Percentiles rank a stretch among this genome's conserved stretches.
These are phyloP conservation scores for Talaromyces stipitatus DNA, from an alignment of 495 filamentous ascomycete genomes.

Conservation along the genomic window DNA sequence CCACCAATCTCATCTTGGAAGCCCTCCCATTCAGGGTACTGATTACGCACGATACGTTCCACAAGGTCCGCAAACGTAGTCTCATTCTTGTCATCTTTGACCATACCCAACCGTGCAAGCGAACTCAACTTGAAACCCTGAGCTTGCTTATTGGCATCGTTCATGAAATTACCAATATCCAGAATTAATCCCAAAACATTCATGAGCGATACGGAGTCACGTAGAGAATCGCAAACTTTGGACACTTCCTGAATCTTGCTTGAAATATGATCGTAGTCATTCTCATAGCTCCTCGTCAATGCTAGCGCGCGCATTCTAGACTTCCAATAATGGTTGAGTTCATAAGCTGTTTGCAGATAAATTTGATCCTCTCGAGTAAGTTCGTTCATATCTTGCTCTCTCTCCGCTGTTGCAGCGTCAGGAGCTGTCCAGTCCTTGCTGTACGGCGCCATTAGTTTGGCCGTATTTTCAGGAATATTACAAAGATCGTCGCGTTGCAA, in stretches of 20 bases:
- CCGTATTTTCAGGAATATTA: constrained; percentile 80
- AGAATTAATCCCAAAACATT: constrained; percentile 93
- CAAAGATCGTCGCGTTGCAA: constrained; percentile 86
- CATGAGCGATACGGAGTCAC: constrained; percentile 87
- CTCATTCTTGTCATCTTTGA: constrained; percentile 98
- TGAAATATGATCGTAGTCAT: constrained; percentile 86
- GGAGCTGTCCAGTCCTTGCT: constrained; percentile 94
- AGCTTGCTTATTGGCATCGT: constrained; percentile 96
- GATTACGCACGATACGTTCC: constrained; percentile 92
- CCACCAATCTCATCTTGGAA: constrained; percentile 81
- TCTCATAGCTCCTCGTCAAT: constrained; percentile 77
- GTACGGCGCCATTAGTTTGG: constrained; percentile 89
- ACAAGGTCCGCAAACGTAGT: constrained; percentile 92
- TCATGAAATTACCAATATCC: constrained; percentile 99
- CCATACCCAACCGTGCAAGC: constrained; percentile 89
- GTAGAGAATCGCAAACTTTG: constrained; percentile 74
- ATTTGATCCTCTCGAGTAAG: constrained; percentile 93
- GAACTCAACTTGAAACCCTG: constrained; percentile 96
- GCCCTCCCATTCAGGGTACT: constrained; percentile 91
- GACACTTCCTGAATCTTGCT: constrained; percentile 76
- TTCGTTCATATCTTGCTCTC: constrained; percentile 82
- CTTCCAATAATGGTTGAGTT: constrained; percentile 98
- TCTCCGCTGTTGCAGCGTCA: constrained; percentile 65
- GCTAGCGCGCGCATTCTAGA: constrained; percentile 85
- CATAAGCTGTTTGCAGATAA: constrained; percentile 85